These are phyloP conservation scores for Colletotrichum orbiculare DNA, from an alignment of 2,329 filamentous ascomycete species.

Conservation along the genomic window DNA sequence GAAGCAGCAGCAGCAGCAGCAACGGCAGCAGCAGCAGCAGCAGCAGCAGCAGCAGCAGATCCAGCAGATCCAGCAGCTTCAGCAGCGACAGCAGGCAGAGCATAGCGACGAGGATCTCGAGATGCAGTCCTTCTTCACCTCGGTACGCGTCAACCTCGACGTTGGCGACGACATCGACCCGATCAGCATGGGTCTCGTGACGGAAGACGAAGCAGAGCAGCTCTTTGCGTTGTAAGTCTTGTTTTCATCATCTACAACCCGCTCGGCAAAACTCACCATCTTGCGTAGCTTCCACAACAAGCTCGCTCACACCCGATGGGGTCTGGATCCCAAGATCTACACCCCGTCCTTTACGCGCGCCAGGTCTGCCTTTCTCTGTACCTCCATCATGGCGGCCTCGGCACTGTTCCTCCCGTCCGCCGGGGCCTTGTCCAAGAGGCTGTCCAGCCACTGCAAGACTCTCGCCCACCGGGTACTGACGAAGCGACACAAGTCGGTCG, in stretches of 20 bases:
- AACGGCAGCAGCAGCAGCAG: constrained; percentile 30
- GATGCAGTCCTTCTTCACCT: constrained; percentile 74
- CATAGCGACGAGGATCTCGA: constrained; percentile 53
- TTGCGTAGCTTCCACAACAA: constrained; percentile 72
- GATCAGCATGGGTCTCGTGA: constrained; percentile 76
- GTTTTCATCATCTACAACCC: neutral
- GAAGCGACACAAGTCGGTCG: constrained; percentile 74
- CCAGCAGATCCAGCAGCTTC: too few species aligned
- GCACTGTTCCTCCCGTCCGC: constrained; percentile 74
- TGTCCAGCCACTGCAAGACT: constrained; percentile 72
- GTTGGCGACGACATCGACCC: constrained; percentile 74
- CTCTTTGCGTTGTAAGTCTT: constrained; percentile 71
- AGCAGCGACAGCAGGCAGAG: constrained; percentile 38
- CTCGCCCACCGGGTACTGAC: constrained; percentile 72
- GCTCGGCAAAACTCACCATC: constrained; percentile 20
- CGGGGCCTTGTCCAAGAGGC: constrained; percentile 71
- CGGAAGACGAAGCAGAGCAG: constrained; percentile 70
- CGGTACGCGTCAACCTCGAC: constrained; percentile 72
- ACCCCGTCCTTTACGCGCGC: constrained; percentile 73
- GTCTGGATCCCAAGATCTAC: constrained; percentile 75
- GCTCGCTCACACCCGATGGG: constrained; percentile 79
- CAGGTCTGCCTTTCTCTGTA: constrained; percentile 77
- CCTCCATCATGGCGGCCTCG: constrained; percentile 75
- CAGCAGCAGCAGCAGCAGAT: constrained; percentile 30
- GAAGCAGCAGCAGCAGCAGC: constrained; percentile 36